Percentiles rank a stretch among this genome's conserved stretches.
Evolutionary conservation across 1,284 basidiomycete genomes (phyloP).

Genomic region (Puccinia coronata): DNA sequence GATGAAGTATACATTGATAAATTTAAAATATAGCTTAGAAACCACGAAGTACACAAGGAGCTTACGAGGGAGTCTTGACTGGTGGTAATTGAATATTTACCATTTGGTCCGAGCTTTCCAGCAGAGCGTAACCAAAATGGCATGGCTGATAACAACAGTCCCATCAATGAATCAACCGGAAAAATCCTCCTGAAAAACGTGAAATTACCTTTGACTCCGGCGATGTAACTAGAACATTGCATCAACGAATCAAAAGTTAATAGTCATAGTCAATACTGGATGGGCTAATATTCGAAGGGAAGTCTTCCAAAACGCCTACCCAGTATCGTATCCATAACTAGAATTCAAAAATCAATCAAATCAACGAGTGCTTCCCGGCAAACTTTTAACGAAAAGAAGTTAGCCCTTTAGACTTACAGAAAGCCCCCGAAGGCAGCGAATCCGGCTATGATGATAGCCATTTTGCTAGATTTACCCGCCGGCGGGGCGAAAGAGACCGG

Average conservation of each 20-base stretch:
- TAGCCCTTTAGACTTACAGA: slow-evolving; percentile 16
- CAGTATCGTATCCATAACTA: slow-evolving; percentile 48
- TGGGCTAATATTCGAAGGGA: not conserved
- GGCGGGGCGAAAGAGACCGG: slow-evolving; percentile 48
- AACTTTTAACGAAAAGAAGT: not conserved
- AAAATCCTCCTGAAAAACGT: not conserved
- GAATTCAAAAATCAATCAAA: not conserved
- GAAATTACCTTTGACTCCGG: slow-evolving; percentile 42
- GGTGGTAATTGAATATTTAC: slow-evolving; percentile 44
- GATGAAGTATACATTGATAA: not conserved
- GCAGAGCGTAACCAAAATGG: slow-evolving; percentile 46
- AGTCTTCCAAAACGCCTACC: slow-evolving; percentile 11
- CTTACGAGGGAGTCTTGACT: slow-evolving; percentile 44
- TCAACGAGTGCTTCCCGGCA: not conserved
- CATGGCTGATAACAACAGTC: slow-evolving; percentile 26
- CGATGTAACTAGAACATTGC: slow-evolving; percentile 31
- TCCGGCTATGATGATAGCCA: slow-evolving; percentile 48
- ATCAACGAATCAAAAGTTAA: not conserved
- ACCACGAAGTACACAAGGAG: not conserved
- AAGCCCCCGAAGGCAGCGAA: slow-evolving; percentile 47
- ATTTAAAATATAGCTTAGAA: not conserved
- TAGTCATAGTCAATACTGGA: not conserved
- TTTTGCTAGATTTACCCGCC: slow-evolving; percentile 42
- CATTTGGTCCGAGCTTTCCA: slow-evolving; percentile 35
- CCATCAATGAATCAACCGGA: not conserved